These are phyloP conservation scores for Aschersonia sp. DNA, from an alignment of 2,329 filamentous ascomycete species.

Conservation along the genomic window DNA sequence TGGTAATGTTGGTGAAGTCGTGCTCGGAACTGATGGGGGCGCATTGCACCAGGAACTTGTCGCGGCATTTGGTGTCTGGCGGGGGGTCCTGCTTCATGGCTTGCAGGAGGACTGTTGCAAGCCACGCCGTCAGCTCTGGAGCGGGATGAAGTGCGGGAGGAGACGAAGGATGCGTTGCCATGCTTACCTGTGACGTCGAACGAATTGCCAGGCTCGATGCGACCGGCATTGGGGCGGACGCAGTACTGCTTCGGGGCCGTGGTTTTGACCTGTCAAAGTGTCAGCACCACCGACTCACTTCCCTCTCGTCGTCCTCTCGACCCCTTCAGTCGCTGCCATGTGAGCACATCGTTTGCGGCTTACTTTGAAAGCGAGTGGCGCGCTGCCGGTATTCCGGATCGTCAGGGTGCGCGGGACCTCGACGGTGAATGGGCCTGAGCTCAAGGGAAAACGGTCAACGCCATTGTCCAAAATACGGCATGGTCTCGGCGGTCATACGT, in stretches of 20 bases:
- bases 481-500: slow-evolving; percentile 21
- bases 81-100: slow-evolving; percentile 95
- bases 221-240: slow-evolving; percentile 90
- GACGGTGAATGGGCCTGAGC: slow-evolving; percentile 48
- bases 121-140: too few species aligned
- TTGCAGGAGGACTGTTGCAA: slow-evolving; percentile 66
- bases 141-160: too few species aligned
- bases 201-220: slow-evolving; percentile 77
- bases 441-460: neutral
- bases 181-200: slow-evolving; percentile 79
- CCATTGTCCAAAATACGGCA: too few species aligned
- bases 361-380: slow-evolving; percentile 59
- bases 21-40: slow-evolving; percentile 71
- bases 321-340: neutral
- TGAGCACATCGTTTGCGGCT: slow-evolving; percentile 8
- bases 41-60: slow-evolving; percentile 96
- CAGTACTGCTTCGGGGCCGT: slow-evolving; percentile 99
- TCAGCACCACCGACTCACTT: neutral
- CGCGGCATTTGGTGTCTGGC: slow-evolving; percentile 74
- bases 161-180: too few species aligned
- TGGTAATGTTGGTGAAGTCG: slow-evolving; percentile 66
- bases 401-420: slow-evolving; percentile 52
- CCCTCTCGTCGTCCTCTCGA: too few species aligned
- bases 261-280: slow-evolving; percentile 68
- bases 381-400: slow-evolving; percentile 48